These are phyloP conservation scores for Suhomyces sp. DNA, from an alignment of 805 yeast species.

Conservation along the genomic window DNA sequence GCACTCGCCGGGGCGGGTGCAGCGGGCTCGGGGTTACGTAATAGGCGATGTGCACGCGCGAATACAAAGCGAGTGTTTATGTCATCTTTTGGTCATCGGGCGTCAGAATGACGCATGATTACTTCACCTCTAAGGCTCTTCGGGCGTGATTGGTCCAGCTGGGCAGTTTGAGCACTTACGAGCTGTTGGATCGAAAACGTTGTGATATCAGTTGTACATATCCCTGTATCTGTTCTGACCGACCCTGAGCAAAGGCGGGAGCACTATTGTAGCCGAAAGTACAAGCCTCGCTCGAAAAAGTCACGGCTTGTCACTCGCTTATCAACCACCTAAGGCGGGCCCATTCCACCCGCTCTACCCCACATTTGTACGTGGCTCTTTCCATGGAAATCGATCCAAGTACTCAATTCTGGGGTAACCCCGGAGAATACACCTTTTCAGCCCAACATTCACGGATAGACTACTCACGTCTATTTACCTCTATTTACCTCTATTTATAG, in stretches of 20 bases:
- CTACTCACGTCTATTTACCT: not conserved
- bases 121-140: not conserved
- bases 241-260: not conserved
- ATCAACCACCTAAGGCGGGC: not conserved
- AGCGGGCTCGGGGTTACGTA: not conserved
- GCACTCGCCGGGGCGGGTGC: not conserved
- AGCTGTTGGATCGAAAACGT: not conserved
- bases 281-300: not conserved
- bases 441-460: not conserved
- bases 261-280: not conserved
- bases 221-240: not conserved
- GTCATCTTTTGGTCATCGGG: constrained; percentile 2
- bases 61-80: not conserved
- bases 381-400: not conserved
- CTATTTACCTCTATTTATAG: not conserved
- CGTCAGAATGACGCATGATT: not conserved
- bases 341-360: not conserved
- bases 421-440: not conserved
- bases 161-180: not conserved
- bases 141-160: not conserved
- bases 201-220: not conserved
- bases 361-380: not conserved
- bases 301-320: not conserved
- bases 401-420: not conserved
- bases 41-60: not conserved